phyloP scores from a whole-genome alignment of 139 green algal genomes.

The Tetradesmus lagerheimii region DNA sequence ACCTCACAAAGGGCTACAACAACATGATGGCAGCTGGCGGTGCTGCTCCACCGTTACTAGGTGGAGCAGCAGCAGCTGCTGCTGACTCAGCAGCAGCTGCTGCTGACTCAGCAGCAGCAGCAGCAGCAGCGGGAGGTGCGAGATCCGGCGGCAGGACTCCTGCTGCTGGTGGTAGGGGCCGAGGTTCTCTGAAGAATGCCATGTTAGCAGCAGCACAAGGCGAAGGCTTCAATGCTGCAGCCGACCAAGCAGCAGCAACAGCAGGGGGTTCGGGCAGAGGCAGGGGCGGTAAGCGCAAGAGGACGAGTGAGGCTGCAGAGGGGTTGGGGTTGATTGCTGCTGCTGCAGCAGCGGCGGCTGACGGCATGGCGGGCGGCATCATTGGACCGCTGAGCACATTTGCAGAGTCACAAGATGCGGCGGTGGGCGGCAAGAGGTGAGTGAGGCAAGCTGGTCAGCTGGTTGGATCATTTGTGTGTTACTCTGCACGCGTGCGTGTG shows the following conservation, averaged over 20 bases:
- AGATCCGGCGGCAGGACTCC: not conserved
- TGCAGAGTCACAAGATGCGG: not conserved
- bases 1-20: constrained; percentile 19
- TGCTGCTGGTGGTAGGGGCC: not conserved
- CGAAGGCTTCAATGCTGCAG: not conserved
- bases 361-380: not conserved
- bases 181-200: not conserved
- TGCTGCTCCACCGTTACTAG: not conserved
- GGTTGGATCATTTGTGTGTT: too few species aligned
- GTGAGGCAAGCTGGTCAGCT: too few species aligned
- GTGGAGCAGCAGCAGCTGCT: not conserved
- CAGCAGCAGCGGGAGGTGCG: too few species aligned
- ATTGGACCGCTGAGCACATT: not conserved
- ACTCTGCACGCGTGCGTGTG: too few species aligned
- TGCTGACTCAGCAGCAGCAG: not conserved
- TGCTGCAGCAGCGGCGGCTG: constrained; percentile 4
- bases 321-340: not conserved
- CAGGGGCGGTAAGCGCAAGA: constrained; percentile 7
- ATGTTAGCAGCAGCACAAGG: not conserved
- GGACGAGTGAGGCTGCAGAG: not conserved
- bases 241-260: constrained; percentile 15
- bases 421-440: not conserved
- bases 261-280: not conserved
- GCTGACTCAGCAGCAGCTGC: not conserved
- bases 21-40: not conserved